A percentile compares a stretch with the other conserved stretches of the same genome.
These are phyloP conservation scores for Aegilops bicornis DNA, from an alignment of 176 grass and related monocot genomes.

Conservation along the genomic window DNA sequence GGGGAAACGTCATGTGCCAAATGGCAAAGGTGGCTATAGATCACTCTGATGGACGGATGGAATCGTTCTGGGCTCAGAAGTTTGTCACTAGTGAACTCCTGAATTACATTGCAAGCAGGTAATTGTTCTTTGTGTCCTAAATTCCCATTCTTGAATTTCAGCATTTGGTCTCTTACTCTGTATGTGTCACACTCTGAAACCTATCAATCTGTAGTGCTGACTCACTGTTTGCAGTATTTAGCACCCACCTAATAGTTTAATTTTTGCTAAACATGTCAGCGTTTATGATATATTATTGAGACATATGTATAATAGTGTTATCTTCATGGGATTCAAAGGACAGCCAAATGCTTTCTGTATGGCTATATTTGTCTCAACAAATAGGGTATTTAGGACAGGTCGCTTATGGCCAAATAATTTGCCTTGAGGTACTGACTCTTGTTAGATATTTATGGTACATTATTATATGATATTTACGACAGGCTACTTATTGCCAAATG, in stretches of 20 bases:
- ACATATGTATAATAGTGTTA: background rate
- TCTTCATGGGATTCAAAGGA: background rate
- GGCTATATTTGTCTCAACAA: no score
- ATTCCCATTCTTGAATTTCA: background rate
- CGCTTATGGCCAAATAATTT: no score
- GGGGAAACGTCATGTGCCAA: background rate
- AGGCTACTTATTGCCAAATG: background rate
- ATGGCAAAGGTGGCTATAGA: conserved; percentile 36
- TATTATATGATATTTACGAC: background rate
- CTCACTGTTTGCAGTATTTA: background rate
- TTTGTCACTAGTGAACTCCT: conserved; percentile 23
- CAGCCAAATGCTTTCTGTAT: no score
- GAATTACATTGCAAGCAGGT: conserved; percentile 31
- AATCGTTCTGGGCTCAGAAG: conserved; percentile 36
- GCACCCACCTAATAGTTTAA: background rate
- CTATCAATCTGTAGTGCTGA: background rate
- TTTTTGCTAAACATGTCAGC: background rate
- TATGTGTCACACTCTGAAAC: background rate
- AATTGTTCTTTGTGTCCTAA: background rate
- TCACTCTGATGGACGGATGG: conserved; percentile 18
- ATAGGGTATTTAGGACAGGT: no score
- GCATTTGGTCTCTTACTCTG: background rate
- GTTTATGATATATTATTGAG: background rate
- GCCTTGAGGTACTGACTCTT: background rate
- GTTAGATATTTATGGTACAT: background rate